Evolutionary conservation across 1,284 basidiomycete genomes (phyloP), one percentile per base, ranked within the genome.

Genomic region (Malassezia sp.): DNA sequence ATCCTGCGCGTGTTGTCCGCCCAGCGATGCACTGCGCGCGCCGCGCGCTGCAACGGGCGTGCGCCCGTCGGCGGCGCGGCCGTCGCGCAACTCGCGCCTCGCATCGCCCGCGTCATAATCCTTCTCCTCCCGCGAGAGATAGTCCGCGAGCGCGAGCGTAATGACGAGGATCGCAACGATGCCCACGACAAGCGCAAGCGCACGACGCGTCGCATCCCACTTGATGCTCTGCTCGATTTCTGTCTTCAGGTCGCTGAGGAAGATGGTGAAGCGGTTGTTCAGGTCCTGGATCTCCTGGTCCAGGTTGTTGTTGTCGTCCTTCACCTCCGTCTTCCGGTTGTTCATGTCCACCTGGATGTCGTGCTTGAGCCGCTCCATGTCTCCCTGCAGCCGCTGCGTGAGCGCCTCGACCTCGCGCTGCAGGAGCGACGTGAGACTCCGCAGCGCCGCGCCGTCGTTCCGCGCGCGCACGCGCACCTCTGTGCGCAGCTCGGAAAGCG

Each of bases 261-360:
- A 61, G 54, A 70, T 70, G 38, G 67, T 70, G 52, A 70, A 70
- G 12, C 63, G 52, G 47, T 70, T 70, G 49, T 71, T 63, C n/a
- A 71, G 56, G 30, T 71, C 90, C 78, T 96, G 89, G 45, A 93
- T 85, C 24, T 77, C 75, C 49, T 95, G 84, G 61, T 91, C 89
- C 60, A 84, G 80, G 34, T 78, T 77, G 73, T 93, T 95, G 57
- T 85, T 72, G 48, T 93, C 88, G 11, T 82, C 78, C 66, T 82
- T 84, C n/a, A 83, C 80, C 70, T 97, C 93, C 57, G 84, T 85
- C 74, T 91, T 96, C 49, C 90, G 78, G 55, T 81, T 88, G 67
- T 93, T 89, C 60, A 96, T 77, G 49, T 97, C 91, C 78, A 97
- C 87, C 71, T 96, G 88, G 48, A 91, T 84, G 63, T 96, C 89